These are phyloP conservation scores for Colletotrichum australisinense DNA, from an alignment of 2,329 filamentous ascomycete genomes.

Conservation along the genomic window DNA sequence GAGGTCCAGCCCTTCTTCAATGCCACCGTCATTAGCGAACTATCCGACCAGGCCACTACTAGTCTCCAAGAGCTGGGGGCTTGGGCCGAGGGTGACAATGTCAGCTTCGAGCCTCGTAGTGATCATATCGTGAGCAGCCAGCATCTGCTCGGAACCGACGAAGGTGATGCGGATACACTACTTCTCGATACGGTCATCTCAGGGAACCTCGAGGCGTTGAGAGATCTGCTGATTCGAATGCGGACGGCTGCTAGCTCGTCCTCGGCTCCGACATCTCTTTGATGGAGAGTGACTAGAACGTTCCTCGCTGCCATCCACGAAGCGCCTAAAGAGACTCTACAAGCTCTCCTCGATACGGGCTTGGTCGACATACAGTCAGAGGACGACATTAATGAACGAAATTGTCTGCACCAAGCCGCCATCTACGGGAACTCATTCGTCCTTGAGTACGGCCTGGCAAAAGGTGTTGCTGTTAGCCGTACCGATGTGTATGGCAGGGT, in stretches of 20 bases:
- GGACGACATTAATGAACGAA: conserved; percentile 97
- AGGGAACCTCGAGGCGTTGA: conserved; percentile 81
- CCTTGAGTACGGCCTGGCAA: conserved; percentile 78
- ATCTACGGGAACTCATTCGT: conserved; percentile 90
- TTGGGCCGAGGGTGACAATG: conserved; percentile 96
- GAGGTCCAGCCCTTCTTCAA: conserved; percentile 99
- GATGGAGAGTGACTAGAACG: conserved; percentile 85
- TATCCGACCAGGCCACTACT: conserved; percentile 97
- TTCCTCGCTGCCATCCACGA: conserved; percentile 93
- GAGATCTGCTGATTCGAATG: conserved; percentile 85
- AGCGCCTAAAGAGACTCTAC: conserved; percentile 80
- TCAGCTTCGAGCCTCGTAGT: conserved; percentile 76
- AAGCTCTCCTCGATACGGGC: conserved; percentile 81
- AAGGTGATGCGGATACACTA: conserved; percentile 89
- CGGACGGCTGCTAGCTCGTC: conserved; percentile 60
- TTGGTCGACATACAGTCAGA: conserved; percentile 92
- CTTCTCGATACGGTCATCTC: conserved; percentile 87
- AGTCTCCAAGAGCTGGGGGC: conserved; percentile 93
- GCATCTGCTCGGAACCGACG: conserved; percentile 79
- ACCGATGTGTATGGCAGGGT: conserved; percentile 95
- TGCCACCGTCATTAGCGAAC: conserved; percentile 92
- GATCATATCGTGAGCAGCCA: conserved; percentile 75
- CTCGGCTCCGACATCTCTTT: conserved; percentile 63
- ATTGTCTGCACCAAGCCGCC: conserved; percentile 95
- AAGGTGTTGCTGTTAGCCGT: conserved; percentile 79